Percentiles rank a stretch among this genome's conserved stretches.
Evolutionary conservation across 495 filamentous ascomycete genomes (phyloP).

Genomic region (Aspergillus carlsbadensis): DNA sequence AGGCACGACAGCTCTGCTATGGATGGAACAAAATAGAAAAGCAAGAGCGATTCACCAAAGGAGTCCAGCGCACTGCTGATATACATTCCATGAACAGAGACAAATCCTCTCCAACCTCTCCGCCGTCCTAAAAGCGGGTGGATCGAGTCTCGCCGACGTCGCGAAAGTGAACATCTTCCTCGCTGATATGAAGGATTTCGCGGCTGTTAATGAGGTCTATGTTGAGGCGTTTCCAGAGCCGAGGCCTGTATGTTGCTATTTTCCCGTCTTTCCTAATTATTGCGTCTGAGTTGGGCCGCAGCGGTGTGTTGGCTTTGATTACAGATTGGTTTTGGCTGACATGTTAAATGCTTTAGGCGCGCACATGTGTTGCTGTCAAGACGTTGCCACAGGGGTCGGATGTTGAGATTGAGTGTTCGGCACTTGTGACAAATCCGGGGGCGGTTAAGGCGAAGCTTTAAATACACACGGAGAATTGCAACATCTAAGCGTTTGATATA

Average conservation of each 20-base stretch:
- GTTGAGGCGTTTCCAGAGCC: slow-evolving; percentile 52
- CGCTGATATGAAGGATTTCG: slow-evolving; percentile 67
- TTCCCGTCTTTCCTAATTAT: background rate
- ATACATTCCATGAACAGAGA: slow-evolving; percentile 16
- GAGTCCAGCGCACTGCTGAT: no score
- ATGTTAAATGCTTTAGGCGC: slow-evolving; percentile 29
- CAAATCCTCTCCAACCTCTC: slow-evolving; percentile 61
- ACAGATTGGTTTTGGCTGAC: background rate
- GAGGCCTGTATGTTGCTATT: slow-evolving; percentile 44
- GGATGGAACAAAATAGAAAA: no score
- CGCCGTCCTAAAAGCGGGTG: slow-evolving; percentile 63
- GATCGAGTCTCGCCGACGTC: slow-evolving; percentile 59
- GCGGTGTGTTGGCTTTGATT: no score
- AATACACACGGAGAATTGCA: no score
- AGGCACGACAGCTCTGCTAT: no score
- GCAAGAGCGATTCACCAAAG: background rate
- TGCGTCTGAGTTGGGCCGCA: no score
- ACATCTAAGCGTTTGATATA: background rate
- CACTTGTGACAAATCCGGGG: slow-evolving; percentile 18
- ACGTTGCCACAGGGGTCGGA: slow-evolving; percentile 63
- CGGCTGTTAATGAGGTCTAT: slow-evolving; percentile 61
- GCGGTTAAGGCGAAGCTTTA: slow-evolving; percentile 14
- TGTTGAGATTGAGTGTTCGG: slow-evolving; percentile 68
- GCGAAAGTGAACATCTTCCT: slow-evolving; percentile 72
- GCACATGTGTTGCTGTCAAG: slow-evolving; percentile 68